phyloP scores from a whole-genome alignment of 73 alveolate species.

The Stentor coeruleus region DNA sequence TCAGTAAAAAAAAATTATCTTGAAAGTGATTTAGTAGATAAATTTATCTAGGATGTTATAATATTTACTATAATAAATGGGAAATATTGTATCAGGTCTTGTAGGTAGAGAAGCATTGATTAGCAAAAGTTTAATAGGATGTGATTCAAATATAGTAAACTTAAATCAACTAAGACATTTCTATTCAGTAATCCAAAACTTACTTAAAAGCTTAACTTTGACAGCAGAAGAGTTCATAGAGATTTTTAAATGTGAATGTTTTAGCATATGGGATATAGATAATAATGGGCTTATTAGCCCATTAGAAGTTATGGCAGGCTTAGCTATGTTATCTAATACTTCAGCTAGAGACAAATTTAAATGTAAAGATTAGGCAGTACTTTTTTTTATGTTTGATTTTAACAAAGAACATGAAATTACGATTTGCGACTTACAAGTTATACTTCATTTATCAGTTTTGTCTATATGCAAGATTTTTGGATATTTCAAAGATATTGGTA shows the following conservation, averaged over 20 bases:
- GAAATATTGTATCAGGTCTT: neutral
- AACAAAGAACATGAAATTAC: neutral
- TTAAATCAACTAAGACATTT: neutral
- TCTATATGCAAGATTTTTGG: neutral
- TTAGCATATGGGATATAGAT: neutral
- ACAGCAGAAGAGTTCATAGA: neutral
- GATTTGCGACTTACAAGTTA: neutral
- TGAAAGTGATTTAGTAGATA: no score
- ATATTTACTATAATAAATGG: neutral
- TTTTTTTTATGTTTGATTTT: neutral
- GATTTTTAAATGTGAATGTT: neutral
- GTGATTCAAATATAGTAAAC: neutral
- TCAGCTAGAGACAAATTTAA: neutral
- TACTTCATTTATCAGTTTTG: neutral
- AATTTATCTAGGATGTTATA: neutral
- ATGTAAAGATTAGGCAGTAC: neutral
- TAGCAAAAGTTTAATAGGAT: neutral
- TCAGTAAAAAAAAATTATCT: no score
- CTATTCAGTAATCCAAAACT: neutral
- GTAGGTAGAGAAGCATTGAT: neutral
- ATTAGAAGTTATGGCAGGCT: neutral
- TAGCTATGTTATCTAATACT: neutral
- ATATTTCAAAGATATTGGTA: neutral
- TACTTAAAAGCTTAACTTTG: neutral
- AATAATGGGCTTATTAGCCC: neutral